Conservation (phyloP, 2,329 filamentous ascomycete species). For the Aspergillus spinulosporus region DNA sequence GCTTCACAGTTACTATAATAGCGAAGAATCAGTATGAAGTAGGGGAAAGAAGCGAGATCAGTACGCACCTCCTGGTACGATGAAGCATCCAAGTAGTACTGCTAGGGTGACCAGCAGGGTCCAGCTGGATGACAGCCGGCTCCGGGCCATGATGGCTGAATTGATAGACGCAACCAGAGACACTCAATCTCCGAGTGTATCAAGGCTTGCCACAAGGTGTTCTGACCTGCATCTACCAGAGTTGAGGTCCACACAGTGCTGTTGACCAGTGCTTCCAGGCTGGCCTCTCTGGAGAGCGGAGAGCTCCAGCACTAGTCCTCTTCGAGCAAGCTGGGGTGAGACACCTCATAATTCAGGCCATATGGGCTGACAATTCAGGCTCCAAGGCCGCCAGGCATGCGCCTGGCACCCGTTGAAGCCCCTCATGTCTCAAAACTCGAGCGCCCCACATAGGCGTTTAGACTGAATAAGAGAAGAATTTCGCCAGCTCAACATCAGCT, state of each 20-base stretch:
- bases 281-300: slow-evolving; percentile 32
- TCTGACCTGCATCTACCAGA: slow-evolving; percentile 36
- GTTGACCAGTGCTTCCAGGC: slow-evolving; percentile 29
- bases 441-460: slow-evolving; percentile 26
- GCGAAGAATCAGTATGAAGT: neutral
- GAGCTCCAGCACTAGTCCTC: slow-evolving; percentile 27
- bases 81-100: slow-evolving; percentile 58
- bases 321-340: slow-evolving; percentile 19
- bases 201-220: slow-evolving; percentile 20
- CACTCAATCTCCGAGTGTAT: slow-evolving; percentile 34
- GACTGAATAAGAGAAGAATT: slow-evolving; percentile 20
- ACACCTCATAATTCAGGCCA: slow-evolving; percentile 22
- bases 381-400: slow-evolving; percentile 16
- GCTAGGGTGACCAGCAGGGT: slow-evolving; percentile 63
- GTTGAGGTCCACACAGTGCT: slow-evolving; percentile 14
- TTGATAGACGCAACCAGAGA: slow-evolving; percentile 32
- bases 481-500: slow-evolving; percentile 28
- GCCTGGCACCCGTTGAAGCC: neutral
- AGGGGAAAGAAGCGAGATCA: neutral
- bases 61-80: slow-evolving; percentile 64
- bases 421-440: slow-evolving; percentile 15
- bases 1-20: slow-evolving; percentile 76
- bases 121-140: slow-evolving; percentile 61
- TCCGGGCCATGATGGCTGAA: slow-evolving; percentile 51
- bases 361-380: slow-evolving; percentile 23